Base-by-base conservation (phyloP, 2,329 filamentous ascomycete species). In the Colletotrichum sp. region DNA sequence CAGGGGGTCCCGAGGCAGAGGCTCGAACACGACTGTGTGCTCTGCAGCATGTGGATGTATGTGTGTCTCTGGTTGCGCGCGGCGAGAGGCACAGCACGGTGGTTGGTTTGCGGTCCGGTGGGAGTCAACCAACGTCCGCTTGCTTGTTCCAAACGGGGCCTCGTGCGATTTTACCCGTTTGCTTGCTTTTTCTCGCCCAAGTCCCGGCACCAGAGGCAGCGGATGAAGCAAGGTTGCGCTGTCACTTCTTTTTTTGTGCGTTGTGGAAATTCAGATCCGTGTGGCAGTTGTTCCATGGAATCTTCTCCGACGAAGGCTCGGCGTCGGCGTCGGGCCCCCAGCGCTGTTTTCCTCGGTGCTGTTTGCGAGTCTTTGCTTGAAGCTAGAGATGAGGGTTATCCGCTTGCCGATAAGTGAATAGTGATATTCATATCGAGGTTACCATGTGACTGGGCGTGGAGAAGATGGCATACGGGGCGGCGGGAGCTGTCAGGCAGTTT, bases 381-480 rank as follows among this genome's bases (percentile, higher is more conserved):
- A 16, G 44, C 29, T 52, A 29, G 44, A 57, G 39, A 63, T 44
- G 67, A 62, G n/a, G 29, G 32, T 49, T 32, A n/a, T 32, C 52
- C 15, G 12, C 61, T 32, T 75, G 63, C 39, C 69, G 39, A 74
- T 55, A 27, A 32, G 22, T 67, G 63, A 52, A 68, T 75, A 66
- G 19, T 32, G 72, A 62, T 44, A 29, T 27, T 30, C 39, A 64
- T 49, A 30, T 72, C 59, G 57, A 68, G 19, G 74, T 32, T 72
- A 73, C 59, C 74, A 52, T 36, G 57, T 61, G 32, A 69, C 52
- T 74, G 70, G 70, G 49, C 73, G 55, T 34, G 63, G 64, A 22
- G 16, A 32, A 22, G 39, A 25, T 63, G 57, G 34, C 34, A 32
- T 30, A 49, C 19, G 34, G 57, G 36, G 67, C 59, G 59, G 44